Evolutionary conservation across 352 stramenopile genomes (phyloP), one percentile per base, ranked within the genome.

Genomic region (Lagenidium giganteum): DNA sequence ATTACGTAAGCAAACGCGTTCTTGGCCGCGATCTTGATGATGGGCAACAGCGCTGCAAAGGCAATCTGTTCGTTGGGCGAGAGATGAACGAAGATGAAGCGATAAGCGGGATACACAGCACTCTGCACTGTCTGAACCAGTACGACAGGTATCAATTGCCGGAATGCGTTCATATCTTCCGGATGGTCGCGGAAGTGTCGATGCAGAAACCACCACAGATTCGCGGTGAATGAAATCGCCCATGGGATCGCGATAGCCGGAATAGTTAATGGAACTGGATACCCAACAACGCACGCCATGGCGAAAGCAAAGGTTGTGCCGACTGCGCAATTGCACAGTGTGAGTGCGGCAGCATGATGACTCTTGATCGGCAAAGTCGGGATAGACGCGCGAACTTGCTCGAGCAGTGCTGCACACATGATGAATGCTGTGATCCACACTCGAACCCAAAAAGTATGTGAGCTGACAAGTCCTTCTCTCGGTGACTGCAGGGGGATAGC

Each of bases 211-310:
- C n/a, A n/a, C n/a, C n/a, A n/a, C n/a, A n/a, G n/a, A n/a, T n/a
- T n/a, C n/a, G n/a, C n/a, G n/a, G n/a, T n/a, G n/a, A n/a, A n/a
- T n/a, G n/a, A n/a, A n/a, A n/a, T n/a, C n/a, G n/a, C n/a, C n/a
- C n/a, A n/a, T n/a, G n/a, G n/a, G n/a, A n/a, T n/a, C n/a, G n/a
- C n/a, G n/a, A n/a, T n/a, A n/a, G n/a, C n/a, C n/a, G n/a, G n/a
- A 8, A 64, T n/a, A 17, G 47, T 50, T 33, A 78, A 78, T 7
- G 69, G 60, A 14, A 82, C 28, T 11, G 69, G 66, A 28, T 70
- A 82, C 2, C 63, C 69, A 17, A 74, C 51, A 3, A 48, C 28
- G 13, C 24, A 14, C 1, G 64, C 35, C 28, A 71, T 54, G 13
- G 43, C n/a, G 16, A 63, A 44, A 42, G 66, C 61, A 5, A 55